These are phyloP conservation scores for Penicillium capsulatum DNA, from an alignment of 2,329 filamentous ascomycete species.

Conservation along the genomic window DNA sequence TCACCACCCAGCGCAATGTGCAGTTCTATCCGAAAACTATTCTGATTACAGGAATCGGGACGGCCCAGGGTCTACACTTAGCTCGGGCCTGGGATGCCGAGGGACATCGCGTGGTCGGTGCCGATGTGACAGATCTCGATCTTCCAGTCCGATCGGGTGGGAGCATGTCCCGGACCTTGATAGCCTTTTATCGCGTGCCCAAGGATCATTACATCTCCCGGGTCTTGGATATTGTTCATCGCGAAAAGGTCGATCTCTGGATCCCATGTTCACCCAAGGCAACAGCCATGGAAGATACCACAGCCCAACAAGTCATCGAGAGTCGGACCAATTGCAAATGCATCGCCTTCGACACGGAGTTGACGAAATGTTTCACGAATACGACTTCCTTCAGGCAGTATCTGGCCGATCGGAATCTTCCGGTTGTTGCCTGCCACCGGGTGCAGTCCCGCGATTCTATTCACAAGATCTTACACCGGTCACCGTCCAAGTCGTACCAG, in stretches of 20 bases:
- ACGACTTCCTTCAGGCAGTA: slow-evolving; percentile 63
- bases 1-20: slow-evolving; percentile 22
- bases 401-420: slow-evolving; percentile 52
- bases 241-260: slow-evolving; percentile 66
- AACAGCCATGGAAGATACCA: slow-evolving; percentile 62
- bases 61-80: slow-evolving; percentile 65
- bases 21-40: slow-evolving; percentile 52
- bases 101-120: slow-evolving; percentile 68
- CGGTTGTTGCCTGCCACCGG: slow-evolving; percentile 50
- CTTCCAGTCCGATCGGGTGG: slow-evolving; percentile 49
- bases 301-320: slow-evolving; percentile 60
- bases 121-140: slow-evolving; percentile 55
- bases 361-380: slow-evolving; percentile 58
- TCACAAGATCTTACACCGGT: slow-evolving; percentile 49
- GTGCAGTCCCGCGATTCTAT: slow-evolving; percentile 54
- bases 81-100: slow-evolving; percentile 61
- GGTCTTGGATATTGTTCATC: slow-evolving; percentile 56
- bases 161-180: slow-evolving; percentile 56
- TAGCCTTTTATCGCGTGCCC: slow-evolving; percentile 51
- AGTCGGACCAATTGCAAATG: slow-evolving; percentile 55
- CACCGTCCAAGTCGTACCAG: slow-evolving; percentile 53
- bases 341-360: slow-evolving; percentile 58
- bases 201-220: slow-evolving; percentile 52
- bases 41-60: slow-evolving; percentile 68
- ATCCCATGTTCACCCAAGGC: slow-evolving; percentile 68